Conservation (phyloP, 768 basidiomycete genomes). For the Tricholoma furcatifolium region DNA sequence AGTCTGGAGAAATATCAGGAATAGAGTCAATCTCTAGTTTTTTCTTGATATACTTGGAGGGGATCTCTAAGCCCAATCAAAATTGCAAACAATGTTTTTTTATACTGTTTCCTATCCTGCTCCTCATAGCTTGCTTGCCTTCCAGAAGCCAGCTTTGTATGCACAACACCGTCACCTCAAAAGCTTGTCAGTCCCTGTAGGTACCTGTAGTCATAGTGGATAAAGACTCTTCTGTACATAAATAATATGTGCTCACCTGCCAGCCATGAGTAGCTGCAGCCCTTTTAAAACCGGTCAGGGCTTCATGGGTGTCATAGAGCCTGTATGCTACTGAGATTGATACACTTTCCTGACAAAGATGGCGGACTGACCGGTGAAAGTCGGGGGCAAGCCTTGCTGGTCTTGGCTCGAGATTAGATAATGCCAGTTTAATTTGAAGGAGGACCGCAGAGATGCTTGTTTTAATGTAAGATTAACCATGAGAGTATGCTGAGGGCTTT, state of each 20-base stretch:
- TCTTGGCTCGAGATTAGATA: constrained; percentile 63
- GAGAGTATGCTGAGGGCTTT: not conserved
- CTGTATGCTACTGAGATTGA: constrained; percentile 18
- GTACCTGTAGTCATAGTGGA: not conserved
- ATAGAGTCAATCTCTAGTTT: no score
- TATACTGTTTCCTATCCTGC: no score
- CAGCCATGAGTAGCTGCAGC: constrained; percentile 67
- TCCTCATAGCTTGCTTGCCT: no score
- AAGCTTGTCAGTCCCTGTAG: constrained; percentile 6
- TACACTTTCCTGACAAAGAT: not conserved
- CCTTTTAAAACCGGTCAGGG: constrained; percentile 61
- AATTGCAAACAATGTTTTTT: no score
- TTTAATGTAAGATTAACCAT: not conserved
- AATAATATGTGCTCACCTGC: constrained; percentile 39
- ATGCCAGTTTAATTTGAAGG: constrained; percentile 67
- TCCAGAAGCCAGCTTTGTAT: no score
- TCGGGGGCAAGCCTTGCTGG: constrained; percentile 56
- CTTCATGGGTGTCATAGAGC: constrained; percentile 53
- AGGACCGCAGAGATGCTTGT: constrained; percentile 48
- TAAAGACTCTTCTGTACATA: not conserved
- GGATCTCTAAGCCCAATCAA: no score
- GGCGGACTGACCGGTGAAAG: constrained; percentile 44
- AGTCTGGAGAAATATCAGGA: no score
- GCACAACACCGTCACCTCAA: not conserved
- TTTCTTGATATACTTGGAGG: no score